A percentile compares a stretch with the other conserved stretches of the same genome.
Evolutionary conservation across 129 eudicot genomes (phyloP).

Genomic region (Ambrosia trifida): DNA sequence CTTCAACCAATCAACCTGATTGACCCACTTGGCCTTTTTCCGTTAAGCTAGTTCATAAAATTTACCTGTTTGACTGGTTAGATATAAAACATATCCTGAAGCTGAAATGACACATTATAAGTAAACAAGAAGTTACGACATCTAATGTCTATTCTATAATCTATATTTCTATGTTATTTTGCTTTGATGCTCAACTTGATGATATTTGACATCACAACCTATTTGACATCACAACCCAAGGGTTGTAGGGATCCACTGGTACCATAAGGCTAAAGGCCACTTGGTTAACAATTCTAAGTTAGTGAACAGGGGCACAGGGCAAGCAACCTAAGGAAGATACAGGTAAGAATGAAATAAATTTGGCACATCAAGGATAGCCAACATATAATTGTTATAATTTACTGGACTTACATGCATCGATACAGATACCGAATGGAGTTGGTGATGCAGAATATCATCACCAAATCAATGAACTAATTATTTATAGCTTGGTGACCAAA

Average conservation of each 20-base stretch:
- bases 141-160: background rate
- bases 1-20: background rate
- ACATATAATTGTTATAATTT: background rate
- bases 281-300: background rate
- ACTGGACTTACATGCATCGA: background rate
- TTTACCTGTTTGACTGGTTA: background rate
- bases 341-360: too few species aligned
- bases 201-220: background rate
- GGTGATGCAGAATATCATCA: background rate
- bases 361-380: background rate
- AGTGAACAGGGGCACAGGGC: background rate
- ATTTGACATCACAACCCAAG: constrained; percentile 9
- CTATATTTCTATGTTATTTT: background rate
- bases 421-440: background rate
- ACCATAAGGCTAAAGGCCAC: background rate
- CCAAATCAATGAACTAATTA: background rate
- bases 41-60: background rate
- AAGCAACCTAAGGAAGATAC: background rate
- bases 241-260: background rate
- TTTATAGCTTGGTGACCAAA: background rate
- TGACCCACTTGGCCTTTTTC: background rate
- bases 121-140: background rate
- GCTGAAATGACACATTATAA: constrained; percentile 2
- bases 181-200: background rate
- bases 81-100: background rate